Percentiles rank a stretch among this genome's conserved stretches.
Evolutionary conservation across 768 basidiomycete species (phyloP).

Genomic region (Pleurotus citrinopileatus): DNA sequence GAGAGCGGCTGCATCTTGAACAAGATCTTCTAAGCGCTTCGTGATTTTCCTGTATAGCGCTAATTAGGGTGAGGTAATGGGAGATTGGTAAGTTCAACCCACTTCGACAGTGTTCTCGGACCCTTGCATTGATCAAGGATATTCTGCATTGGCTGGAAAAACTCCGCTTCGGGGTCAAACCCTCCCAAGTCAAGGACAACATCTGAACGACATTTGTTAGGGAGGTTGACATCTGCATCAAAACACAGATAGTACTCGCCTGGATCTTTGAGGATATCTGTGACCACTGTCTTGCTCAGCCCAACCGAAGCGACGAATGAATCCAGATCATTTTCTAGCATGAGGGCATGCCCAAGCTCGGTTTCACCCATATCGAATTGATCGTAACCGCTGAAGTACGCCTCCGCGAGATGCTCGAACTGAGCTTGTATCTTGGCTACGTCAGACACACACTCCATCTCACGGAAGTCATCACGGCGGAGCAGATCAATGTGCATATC

Average conservation of each 20-base stretch:
- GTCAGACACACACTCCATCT: constrained; percentile 91
- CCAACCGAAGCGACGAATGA: constrained; percentile 92
- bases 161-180: constrained; percentile 66
- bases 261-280: constrained; percentile 70
- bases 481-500: constrained; percentile 89
- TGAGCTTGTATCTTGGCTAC: constrained; percentile 87
- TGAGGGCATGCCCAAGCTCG: constrained; percentile 77
- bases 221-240: not conserved
- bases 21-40: constrained; percentile 80
- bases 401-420: constrained; percentile 88
- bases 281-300: constrained; percentile 82
- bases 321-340: constrained; percentile 90
- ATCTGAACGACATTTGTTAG: constrained; percentile 43
- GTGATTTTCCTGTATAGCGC: constrained; percentile 70
- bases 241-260: constrained; percentile 39
- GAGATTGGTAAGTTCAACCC: constrained; percentile 18
- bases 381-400: constrained; percentile 81
- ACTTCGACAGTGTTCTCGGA: constrained; percentile 81
- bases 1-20: constrained; percentile 67
- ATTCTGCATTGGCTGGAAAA: constrained; percentile 80
- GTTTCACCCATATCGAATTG: constrained; percentile 81
- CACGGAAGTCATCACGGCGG: constrained; percentile 86
- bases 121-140: constrained; percentile 80
- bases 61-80: not conserved
- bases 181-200: constrained; percentile 70